Conservation (phyloP, 345 rosid genomes). For the Sonneratia caseolaris region DNA sequence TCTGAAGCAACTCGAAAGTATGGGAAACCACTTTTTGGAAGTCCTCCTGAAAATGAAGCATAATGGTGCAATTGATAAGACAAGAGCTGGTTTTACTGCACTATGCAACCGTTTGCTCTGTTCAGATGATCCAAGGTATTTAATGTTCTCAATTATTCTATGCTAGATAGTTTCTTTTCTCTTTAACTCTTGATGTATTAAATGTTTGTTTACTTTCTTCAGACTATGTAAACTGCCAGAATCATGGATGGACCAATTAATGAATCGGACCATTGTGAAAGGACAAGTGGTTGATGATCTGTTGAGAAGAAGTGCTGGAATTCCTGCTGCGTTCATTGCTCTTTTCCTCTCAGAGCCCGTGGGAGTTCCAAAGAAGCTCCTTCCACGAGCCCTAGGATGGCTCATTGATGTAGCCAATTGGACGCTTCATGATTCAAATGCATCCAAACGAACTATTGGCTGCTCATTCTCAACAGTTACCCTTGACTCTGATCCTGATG, state of each 20-base stretch:
- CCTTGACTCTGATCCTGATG: constrained; percentile 28
- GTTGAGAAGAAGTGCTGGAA: constrained; percentile 96
- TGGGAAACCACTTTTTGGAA: constrained; percentile 91
- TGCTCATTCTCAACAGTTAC: constrained; percentile 11
- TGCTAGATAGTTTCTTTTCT: not conserved
- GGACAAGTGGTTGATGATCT: constrained; percentile 91
- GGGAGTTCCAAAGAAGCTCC: constrained; percentile 92
- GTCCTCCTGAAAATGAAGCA: constrained; percentile 96
- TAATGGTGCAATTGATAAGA: constrained; percentile 96
- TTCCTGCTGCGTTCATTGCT: constrained; percentile 93
- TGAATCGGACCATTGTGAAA: constrained; percentile 77
- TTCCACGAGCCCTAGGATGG: constrained; percentile 77
- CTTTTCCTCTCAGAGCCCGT: constrained; percentile 90
- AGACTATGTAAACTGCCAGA: constrained; percentile 90
- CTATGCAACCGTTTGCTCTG: constrained; percentile 92
- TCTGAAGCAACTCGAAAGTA: constrained; percentile 69
- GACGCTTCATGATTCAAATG: constrained; percentile 31
- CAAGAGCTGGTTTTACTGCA: constrained; percentile 95
- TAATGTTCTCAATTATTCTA: not conserved
- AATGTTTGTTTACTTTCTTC: not conserved
- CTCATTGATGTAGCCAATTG: constrained; percentile 63
- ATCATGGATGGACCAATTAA: constrained; percentile 90
- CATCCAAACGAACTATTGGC: constrained; percentile 18
- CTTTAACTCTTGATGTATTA: not conserved
- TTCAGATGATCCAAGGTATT: constrained; percentile 77